phyloP scores from a whole-genome alignment of 2,329 filamentous ascomycete genomes.

The Lecanicillium sp. region DNA sequence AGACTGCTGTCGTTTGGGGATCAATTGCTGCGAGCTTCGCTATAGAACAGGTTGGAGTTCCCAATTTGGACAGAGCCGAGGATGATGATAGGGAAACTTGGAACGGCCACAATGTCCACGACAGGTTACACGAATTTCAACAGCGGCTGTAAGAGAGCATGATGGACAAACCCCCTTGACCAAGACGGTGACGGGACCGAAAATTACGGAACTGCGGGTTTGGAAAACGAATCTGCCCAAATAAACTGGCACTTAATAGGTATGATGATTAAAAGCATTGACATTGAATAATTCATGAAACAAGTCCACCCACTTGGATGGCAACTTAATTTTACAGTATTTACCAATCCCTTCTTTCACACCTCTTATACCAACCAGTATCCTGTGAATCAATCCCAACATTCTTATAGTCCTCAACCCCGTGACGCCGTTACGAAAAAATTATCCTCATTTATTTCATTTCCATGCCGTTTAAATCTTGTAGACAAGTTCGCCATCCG shows the following conservation, averaged over 20 bases:
- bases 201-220: too few species aligned
- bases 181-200: too few species aligned
- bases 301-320: constrained; percentile 7
- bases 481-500: constrained; percentile 58
- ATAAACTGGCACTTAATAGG: too few species aligned
- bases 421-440: constrained; percentile 5
- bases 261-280: too few species aligned
- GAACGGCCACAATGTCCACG: constrained; percentile 48
- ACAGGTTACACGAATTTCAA: constrained; percentile 44
- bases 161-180: too few species aligned
- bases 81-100: constrained; percentile 44
- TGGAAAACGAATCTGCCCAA: too few species aligned
- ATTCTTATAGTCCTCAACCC: neutral
- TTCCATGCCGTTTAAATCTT: constrained; percentile 46
- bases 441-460: neutral
- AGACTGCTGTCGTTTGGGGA: constrained; percentile 69
- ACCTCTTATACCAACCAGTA: neutral
- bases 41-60: constrained; percentile 89
- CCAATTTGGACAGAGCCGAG: constrained; percentile 40
- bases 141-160: constrained; percentile 22
- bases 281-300: too few species aligned
- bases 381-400: too few species aligned
- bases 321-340: constrained; percentile 6
- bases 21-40: constrained; percentile 82
- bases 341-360: constrained; percentile 1